Base-by-base conservation (phyloP, 495 filamentous ascomycete species). In the Penicillium herquei region DNA sequence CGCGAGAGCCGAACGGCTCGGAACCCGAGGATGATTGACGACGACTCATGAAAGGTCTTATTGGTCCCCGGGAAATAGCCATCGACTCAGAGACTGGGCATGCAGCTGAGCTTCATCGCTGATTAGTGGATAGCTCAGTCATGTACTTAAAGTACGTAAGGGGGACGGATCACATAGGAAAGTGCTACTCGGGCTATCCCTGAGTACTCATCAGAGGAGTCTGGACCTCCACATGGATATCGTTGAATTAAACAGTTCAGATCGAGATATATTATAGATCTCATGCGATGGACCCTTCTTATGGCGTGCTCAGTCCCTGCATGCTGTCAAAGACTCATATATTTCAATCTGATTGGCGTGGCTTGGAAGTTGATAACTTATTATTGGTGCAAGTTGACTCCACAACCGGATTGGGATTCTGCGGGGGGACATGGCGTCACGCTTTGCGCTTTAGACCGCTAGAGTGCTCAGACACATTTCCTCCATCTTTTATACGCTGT, bases 1-100 rank as follows among this genome's bases (percentile, higher is more conserved):
- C 33, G 54, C 54, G 58, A 61, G 54, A 61, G 58, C 54, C 58
- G 54, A 61, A 13, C 58, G 54, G 54, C 54, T 57, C 44, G 58
- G 45, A 57, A 39, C 49, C 3, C 54, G 49, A 54, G 54, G 21
- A 26, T 26, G 21, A 26, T 26, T n/a, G n/a, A n/a, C 21, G 1
- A 26, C 4, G 21, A 4, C 21, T 4, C 21, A 26, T 26, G 21
- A 26, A 26, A 26, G 21, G 21, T 4, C 35, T 21, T 0, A 39
- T 39, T 50, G 48, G 48, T n/a, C 6, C 18, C 18, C 2, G 17
- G 18, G 8, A 5, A 21, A 44, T 9, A 31, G 42, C 18, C 12
- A 44, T 12, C 11, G 17, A 4, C 12, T 16, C 42, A 18, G 42
- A 44, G 42, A 12, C 42, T 44, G 42, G 8, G 18, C 18, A 44